A percentile compares a stretch with the other conserved stretches of the same genome.
phyloP scores from a whole-genome alignment of 2,329 filamentous ascomycete species.

The Xylaria sp. region DNA sequence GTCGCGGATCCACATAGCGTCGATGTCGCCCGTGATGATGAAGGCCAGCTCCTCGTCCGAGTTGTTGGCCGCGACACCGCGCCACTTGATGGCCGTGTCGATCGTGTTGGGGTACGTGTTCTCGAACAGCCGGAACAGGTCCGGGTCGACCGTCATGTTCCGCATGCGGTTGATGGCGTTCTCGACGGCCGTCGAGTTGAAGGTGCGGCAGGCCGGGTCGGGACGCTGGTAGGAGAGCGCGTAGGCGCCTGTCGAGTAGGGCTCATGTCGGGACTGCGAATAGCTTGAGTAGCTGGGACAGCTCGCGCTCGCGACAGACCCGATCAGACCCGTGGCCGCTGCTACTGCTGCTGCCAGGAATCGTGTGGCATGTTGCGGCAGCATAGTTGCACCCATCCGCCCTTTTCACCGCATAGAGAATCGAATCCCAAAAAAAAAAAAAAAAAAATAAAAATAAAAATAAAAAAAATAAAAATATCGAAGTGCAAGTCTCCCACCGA shows the following conservation, averaged over 20 bases:
- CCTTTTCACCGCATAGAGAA: conserved; percentile 3
- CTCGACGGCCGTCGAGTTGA: conserved; percentile 76
- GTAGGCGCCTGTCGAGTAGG: conserved; percentile 48
- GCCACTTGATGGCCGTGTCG: conserved; percentile 85
- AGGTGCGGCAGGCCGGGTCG: conserved; percentile 74
- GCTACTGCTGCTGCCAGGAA: conserved; percentile 20
- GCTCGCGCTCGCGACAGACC: conserved; percentile 28
- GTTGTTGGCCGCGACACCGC: conserved; percentile 67
- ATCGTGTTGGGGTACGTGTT: conserved; percentile 87
- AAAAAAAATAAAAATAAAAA: too few relatives aligned
- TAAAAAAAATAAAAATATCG: too few relatives aligned
- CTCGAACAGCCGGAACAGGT: conserved; percentile 82
- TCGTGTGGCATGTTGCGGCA: conserved; percentile 21
- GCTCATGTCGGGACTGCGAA: conserved; percentile 47
- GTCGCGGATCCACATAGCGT: conserved; percentile 89
- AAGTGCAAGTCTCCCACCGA: conserved; percentile 9
- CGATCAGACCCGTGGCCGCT: conserved; percentile 19
- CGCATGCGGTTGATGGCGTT: conserved; percentile 67
- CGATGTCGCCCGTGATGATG: conserved; percentile 85
- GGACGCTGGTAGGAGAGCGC: conserved; percentile 62
- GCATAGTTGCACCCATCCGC: conserved; percentile 24
- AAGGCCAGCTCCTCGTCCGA: conserved; percentile 69
- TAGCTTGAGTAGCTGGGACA: conserved; percentile 51
- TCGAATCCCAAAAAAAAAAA: neutral
- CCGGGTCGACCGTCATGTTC: conserved; percentile 59